A percentile compares a stretch with the other conserved stretches of the same genome.
These are phyloP conservation scores for Cryphonectria japonica DNA, from an alignment of 2,329 filamentous ascomycete genomes.

Conservation along the genomic window DNA sequence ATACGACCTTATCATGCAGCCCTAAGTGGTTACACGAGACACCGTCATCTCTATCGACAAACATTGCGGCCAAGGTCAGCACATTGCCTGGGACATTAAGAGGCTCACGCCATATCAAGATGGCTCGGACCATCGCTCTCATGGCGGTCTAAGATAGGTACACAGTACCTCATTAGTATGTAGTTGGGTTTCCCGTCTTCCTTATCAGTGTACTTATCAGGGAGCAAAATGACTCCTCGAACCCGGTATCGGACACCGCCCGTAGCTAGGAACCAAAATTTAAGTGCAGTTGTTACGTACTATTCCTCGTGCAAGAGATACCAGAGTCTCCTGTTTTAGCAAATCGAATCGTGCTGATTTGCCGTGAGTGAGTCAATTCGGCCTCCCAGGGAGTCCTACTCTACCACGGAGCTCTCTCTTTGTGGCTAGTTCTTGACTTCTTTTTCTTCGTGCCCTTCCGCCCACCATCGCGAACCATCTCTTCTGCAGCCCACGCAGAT, in stretches of 20 bases:
- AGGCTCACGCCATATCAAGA: constrained; percentile 3
- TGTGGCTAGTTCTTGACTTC: constrained; percentile 2
- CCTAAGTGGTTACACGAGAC: background rate
- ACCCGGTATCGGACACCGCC: constrained; percentile 26
- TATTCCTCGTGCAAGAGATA: constrained; percentile 6
- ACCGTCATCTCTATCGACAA: background rate
- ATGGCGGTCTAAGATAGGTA: constrained; percentile 13
- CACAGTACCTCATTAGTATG: background rate
- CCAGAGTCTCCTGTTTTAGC: constrained; percentile 15
- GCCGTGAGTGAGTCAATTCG: background rate
- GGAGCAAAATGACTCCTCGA: constrained; percentile 20
- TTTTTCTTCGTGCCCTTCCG: constrained; percentile 16
- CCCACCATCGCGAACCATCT: constrained; percentile 1
- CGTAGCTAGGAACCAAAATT: constrained; percentile 22
- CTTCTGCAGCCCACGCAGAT: constrained; percentile 10
- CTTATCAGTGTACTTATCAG: constrained; percentile 11
- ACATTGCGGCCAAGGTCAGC: background rate
- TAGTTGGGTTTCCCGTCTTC: background rate
- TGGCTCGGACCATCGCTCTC: background rate
- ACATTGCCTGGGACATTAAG: background rate
- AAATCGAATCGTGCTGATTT: constrained; percentile 27
- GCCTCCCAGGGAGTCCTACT: background rate
- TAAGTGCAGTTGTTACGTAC: constrained; percentile 28
- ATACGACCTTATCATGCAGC: background rate
- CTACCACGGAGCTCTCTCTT: constrained; percentile 6